These are phyloP conservation scores for Pseudogymnoascus destructans DNA, from an alignment of 2,329 filamentous ascomycete species.

Conservation along the genomic window DNA sequence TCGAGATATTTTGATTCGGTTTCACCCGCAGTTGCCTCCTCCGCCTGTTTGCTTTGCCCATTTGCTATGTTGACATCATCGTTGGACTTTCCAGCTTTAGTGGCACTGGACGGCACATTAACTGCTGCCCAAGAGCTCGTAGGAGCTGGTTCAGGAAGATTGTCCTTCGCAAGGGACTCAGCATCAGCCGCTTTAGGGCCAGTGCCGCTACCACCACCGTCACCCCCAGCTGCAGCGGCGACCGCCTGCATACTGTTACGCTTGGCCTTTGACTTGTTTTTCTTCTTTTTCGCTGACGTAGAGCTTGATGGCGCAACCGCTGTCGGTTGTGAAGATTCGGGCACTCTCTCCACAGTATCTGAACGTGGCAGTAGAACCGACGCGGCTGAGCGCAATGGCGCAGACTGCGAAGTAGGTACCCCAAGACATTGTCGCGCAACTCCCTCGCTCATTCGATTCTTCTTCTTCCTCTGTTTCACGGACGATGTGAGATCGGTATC, in stretches of 20 bases:
- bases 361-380: not conserved
- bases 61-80: not conserved
- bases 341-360: not conserved
- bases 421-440: not conserved
- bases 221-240: conserved; percentile 1
- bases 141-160: not conserved
- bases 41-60: not conserved
- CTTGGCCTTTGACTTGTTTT: not conserved
- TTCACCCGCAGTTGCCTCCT: not conserved
- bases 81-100: not conserved
- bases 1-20: not conserved
- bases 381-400: not conserved
- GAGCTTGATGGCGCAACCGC: not conserved
- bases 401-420: not conserved
- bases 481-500: not conserved
- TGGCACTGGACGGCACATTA: not conserved
- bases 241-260: conserved; percentile 9
- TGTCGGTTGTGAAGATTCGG: not conserved
- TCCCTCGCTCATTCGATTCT: not conserved
- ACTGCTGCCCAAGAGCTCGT: not conserved
- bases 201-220: not conserved
- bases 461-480: not conserved
- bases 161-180: not conserved
- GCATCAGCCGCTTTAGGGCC: not conserved
- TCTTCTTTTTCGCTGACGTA: conserved; percentile 7